phyloP scores from a whole-genome alignment of 495 filamentous ascomycete genomes.

The Hypoxylon fragiforme region DNA sequence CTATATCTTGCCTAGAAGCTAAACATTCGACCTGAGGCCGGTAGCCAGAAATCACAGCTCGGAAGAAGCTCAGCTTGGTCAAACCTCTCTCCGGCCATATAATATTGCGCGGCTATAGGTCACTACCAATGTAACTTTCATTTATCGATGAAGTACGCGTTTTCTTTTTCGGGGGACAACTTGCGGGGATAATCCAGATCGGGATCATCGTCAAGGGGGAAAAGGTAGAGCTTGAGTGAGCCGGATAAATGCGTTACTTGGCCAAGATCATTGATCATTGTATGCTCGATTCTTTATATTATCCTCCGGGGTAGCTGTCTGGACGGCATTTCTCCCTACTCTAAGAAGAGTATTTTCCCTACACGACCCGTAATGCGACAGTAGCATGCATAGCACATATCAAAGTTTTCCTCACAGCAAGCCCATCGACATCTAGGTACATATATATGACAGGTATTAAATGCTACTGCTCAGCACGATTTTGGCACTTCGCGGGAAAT shows the following conservation, averaged over 20 bases:
- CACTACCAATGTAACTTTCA: constrained; percentile 1
- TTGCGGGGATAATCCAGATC: constrained; percentile 28
- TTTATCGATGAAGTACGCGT: constrained; percentile 17
- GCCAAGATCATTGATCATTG: constrained; percentile 1
- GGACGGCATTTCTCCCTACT: constrained; percentile 23
- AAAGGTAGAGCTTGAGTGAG: constrained; percentile 13
- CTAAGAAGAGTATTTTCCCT: not conserved
- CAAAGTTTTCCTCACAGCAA: too few species aligned
- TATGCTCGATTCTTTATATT: constrained; percentile 17
- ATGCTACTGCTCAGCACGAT: constrained; percentile 12
- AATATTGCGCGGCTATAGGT: constrained; percentile 28
- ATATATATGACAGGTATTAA: too few species aligned
- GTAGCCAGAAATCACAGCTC: constrained; percentile 10
- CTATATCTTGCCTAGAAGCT: constrained; percentile 2
- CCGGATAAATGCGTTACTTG: constrained; percentile 22
- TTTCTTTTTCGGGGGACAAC: constrained; percentile 11
- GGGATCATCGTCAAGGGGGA: constrained; percentile 22
- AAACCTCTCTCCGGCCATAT: constrained; percentile 16
- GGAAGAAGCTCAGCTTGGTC: constrained; percentile 19
- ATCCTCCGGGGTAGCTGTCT: too few species aligned
- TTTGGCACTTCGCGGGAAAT: constrained; percentile 3
- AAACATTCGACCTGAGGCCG: constrained; percentile 19
- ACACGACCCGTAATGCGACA: constrained; percentile 5
- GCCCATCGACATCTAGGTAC: too few species aligned
- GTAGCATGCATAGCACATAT: constrained; percentile 14